Conservation (phyloP, 164 flowering plant species). For the Umbilicus rupestris region DNA sequence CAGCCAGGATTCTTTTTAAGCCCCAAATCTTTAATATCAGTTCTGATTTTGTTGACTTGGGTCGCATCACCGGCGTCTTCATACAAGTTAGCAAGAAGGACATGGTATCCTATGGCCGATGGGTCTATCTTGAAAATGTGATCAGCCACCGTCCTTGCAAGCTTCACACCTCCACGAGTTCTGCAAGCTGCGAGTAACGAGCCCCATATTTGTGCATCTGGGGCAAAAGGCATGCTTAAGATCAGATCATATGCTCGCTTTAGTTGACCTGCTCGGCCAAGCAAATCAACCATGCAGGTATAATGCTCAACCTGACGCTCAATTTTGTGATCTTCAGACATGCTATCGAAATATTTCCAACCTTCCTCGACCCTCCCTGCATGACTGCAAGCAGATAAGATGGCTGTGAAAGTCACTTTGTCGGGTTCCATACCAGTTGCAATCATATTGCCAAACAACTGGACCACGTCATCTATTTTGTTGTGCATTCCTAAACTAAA, state of each 20-base stretch:
- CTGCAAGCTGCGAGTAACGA: conserved; percentile 39
- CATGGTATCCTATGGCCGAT: conserved; percentile 22
- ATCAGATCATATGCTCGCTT: conserved; percentile 32
- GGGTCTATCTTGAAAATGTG: conserved; percentile 28
- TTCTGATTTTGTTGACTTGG: conserved; percentile 19
- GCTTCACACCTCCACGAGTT: conserved; percentile 19
- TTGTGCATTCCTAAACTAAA: conserved; percentile 34
- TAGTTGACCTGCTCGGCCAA: conserved; percentile 34
- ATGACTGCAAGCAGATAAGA: conserved; percentile 42
- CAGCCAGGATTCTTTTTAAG: conserved; percentile 34
- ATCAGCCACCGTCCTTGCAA: conserved; percentile 23
- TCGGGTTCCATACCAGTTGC: conserved; percentile 24
- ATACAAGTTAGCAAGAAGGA: conserved; percentile 34
- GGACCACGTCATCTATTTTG: conserved; percentile 18
- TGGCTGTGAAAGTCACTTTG: conserved; percentile 24
- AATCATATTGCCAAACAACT: conserved; percentile 24
- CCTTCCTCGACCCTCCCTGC: conserved; percentile 32
- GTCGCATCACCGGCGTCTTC: conserved; percentile 23
- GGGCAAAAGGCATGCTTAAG: conserved; percentile 29
- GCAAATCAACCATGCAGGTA: conserved; percentile 44
- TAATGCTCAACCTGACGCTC: conserved; percentile 33
- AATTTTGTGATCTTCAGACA: conserved; percentile 26
- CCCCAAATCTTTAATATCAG: conserved; percentile 25
- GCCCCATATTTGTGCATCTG: conserved; percentile 40
- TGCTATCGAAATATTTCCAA: conserved; percentile 24